Conservation (phyloP, 768 basidiomycete genomes). For the Podaxis sp. region DNA sequence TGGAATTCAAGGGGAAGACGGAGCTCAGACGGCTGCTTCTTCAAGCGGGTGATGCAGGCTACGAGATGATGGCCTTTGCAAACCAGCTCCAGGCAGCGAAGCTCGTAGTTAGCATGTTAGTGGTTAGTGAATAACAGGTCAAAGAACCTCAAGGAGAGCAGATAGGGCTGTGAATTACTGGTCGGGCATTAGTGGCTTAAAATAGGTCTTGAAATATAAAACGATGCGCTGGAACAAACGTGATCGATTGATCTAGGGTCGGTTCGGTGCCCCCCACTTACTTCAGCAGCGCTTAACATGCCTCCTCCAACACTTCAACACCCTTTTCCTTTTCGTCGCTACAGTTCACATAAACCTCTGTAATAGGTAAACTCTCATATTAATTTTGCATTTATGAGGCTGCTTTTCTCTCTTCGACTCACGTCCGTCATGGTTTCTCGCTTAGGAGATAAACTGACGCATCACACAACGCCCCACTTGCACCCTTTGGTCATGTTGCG, state of each 20-base stretch:
- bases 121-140: background rate
- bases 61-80: background rate
- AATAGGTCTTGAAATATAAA: background rate
- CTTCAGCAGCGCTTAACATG: background rate
- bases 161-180: too few species aligned
- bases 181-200: background rate
- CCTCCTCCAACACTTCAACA: background rate
- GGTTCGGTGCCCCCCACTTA: background rate
- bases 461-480: background rate
- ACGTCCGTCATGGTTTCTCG: background rate
- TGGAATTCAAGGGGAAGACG: background rate
- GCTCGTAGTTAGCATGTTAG: background rate
- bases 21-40: background rate
- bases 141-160: too few species aligned
- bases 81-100: background rate
- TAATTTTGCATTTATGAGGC: background rate
- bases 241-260: background rate
- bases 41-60: background rate
- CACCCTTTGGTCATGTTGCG: background rate
- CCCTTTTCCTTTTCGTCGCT: background rate
- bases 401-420: background rate
- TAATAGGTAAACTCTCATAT: background rate
- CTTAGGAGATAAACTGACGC: conserved; percentile 1
- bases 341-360: background rate
- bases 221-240: background rate